phyloP scores from a whole-genome alignment of 2,329 filamentous ascomycete species.

The Calonectria multiphialidica region DNA sequence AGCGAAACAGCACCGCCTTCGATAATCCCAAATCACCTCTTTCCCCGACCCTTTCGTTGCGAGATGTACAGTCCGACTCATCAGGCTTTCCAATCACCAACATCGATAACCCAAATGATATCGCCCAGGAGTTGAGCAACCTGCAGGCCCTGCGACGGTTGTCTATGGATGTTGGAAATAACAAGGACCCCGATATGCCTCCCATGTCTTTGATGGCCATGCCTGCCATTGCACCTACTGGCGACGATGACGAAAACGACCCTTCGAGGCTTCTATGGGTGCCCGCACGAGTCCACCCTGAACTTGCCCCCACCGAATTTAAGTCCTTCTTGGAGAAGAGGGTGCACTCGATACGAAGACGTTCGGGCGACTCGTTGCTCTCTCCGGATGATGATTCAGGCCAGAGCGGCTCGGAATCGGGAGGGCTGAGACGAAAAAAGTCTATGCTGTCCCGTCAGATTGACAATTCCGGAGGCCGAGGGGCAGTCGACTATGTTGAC shows the following conservation, averaged over 20 bases:
- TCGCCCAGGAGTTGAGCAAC: constrained; percentile 93
- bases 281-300: constrained; percentile 91
- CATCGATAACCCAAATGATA: constrained; percentile 88
- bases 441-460: constrained; percentile 96
- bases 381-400: constrained; percentile 65
- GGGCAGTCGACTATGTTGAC: constrained; percentile 78
- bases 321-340: constrained; percentile 96
- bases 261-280: constrained; percentile 94
- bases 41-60: constrained; percentile 66
- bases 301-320: constrained; percentile 95
- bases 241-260: constrained; percentile 86
- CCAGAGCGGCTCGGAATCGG: constrained; percentile 68
- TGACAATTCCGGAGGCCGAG: constrained; percentile 73
- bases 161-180: constrained; percentile 92
- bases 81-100: constrained; percentile 85
- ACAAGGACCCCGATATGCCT: constrained; percentile 79
- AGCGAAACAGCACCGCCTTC: constrained; percentile 53
- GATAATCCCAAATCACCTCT: constrained; percentile 58
- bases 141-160: constrained; percentile 89
- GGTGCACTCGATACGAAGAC: constrained; percentile 88
- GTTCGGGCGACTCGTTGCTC: constrained; percentile 79
- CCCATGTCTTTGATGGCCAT: constrained; percentile 76
- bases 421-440: constrained; percentile 84
- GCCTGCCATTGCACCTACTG: constrained; percentile 78
- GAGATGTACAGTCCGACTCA: constrained; percentile 70